Conservation (phyloP, 2,329 filamentous ascomycete genomes). For the Acarospora socialis region DNA sequence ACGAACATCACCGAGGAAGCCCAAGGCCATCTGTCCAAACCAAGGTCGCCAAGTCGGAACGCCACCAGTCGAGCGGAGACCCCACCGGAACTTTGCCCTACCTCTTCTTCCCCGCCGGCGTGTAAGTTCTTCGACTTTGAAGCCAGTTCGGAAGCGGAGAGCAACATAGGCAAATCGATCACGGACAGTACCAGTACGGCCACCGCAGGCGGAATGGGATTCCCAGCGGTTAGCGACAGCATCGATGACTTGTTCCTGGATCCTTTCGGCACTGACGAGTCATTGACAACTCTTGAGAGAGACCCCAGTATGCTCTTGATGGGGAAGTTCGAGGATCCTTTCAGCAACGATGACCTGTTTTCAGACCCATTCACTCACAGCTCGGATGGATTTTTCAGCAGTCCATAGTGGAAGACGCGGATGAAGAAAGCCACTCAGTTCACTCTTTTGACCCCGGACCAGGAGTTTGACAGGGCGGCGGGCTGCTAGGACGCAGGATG, state of each 20-base stretch:
- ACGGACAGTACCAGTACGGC: neutral
- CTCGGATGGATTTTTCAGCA: neutral
- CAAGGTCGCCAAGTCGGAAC: slow-evolving; percentile 2
- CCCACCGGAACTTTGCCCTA: slow-evolving; percentile 11
- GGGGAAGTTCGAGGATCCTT: neutral
- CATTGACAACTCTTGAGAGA: neutral
- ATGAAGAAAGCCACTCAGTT: too few species aligned
- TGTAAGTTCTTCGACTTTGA: slow-evolving; percentile 10
- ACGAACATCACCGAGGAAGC: slow-evolving; percentile 6
- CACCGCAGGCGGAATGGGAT: neutral
- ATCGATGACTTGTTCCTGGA: neutral
- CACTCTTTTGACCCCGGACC: too few species aligned
- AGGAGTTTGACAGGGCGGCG: too few species aligned
- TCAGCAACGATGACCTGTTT: neutral
- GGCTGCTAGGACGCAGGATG: too few species aligned
- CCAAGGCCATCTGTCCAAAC: too few species aligned
- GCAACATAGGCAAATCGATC: neutral
- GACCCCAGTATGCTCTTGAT: neutral
- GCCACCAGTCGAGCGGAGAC: slow-evolving; percentile 5
- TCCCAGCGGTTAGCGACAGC: neutral
- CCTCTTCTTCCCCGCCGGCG: slow-evolving; percentile 10
- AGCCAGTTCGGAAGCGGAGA: slow-evolving; percentile 5
- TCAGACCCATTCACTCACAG: neutral
- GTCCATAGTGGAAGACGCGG: neutral
- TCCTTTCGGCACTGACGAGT: neutral